Evolutionary conservation across 768 basidiomycete genomes (phyloP).

Genomic region (Termitomyces sp.): DNA sequence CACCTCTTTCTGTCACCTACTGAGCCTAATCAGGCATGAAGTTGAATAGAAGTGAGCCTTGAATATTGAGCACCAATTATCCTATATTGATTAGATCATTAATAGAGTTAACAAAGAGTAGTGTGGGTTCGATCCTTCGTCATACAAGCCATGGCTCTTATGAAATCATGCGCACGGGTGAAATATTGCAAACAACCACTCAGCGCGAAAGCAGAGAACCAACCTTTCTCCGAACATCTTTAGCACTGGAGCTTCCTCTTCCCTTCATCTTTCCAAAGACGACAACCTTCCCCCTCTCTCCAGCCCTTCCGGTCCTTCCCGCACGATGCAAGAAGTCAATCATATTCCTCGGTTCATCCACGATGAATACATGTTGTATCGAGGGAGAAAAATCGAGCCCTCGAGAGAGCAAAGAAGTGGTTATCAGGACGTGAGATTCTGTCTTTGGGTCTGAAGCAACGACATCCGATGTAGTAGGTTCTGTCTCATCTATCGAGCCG

Average conservation of each 20-base stretch:
- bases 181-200: background rate
- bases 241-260: slow-evolving; percentile 48
- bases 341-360: slow-evolving; percentile 85
- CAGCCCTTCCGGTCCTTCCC: slow-evolving; percentile 76
- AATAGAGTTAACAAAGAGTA: background rate
- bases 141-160: background rate
- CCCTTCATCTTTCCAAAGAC: slow-evolving; percentile 70
- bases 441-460: slow-evolving; percentile 24
- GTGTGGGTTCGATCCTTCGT: background rate
- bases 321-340: slow-evolving; percentile 92
- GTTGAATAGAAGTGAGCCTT: no score
- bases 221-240: slow-evolving; percentile 47
- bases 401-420: slow-evolving; percentile 86
- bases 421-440: slow-evolving; percentile 68
- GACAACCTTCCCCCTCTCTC: slow-evolving; percentile 62
- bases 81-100: background rate
- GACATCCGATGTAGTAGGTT: background rate
- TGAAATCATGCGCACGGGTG: background rate
- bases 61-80: background rate
- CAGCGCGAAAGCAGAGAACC: slow-evolving; percentile 27
- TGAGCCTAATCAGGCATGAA: no score
- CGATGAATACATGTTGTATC: slow-evolving; percentile 78
- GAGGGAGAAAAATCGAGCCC: slow-evolving; percentile 82
- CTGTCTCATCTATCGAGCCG: background rate
- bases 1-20: no score